Evolutionary conservation across 768 basidiomycete species (phyloP), one percentile per base, ranked within the genome.

Genomic region (Candolleomyces aberdarensis): DNA sequence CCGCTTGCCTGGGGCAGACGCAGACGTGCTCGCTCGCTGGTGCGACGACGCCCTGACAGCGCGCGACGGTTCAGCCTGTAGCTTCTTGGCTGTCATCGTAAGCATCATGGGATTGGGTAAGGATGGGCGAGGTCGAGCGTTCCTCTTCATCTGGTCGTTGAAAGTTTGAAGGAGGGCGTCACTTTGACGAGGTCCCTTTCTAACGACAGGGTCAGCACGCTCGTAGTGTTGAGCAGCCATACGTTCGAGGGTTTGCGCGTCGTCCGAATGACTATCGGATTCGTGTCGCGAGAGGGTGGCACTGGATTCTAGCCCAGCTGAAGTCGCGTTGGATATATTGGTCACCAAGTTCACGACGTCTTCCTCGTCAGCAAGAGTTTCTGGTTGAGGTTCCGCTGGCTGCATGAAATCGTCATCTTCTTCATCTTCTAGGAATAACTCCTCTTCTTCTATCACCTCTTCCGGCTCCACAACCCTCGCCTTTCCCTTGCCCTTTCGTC

Each of bases 321-420:
- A 53, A 41, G 58, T 64, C 53, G 22, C 60, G 54, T 10, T 59
- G 5, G 36, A 36, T 8, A 36, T 51, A 29, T 67, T 61, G 22
- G 64, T 68, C 17, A 76, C 62, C 7, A 75, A 32, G 3, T 71
- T 65, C 48, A 66, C 68, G 36, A 76, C 73, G 41, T 69, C 66
- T 54, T 60, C 60, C 59, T 74, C 74, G 43, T 73, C 74, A 8
- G 54, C 66, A 3, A 68, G 50, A 5, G 67, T 69, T 58, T 72
- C 70, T 17, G 60, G 48, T 9, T 48, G 44, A 19, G 51, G 8
- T 14, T 58, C 55, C 19, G 14, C 59, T 3, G 17, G 26, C n/a
- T 32, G n/a, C 19, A 26, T 39, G 17, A 22, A 15, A 22, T 53
- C 53, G 7, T 31, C 51, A 15, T 58, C 49, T 43, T 62, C 56